Base-by-base conservation (phyloP, 768 basidiomycete genomes). In the Pleurotus djamor region DNA sequence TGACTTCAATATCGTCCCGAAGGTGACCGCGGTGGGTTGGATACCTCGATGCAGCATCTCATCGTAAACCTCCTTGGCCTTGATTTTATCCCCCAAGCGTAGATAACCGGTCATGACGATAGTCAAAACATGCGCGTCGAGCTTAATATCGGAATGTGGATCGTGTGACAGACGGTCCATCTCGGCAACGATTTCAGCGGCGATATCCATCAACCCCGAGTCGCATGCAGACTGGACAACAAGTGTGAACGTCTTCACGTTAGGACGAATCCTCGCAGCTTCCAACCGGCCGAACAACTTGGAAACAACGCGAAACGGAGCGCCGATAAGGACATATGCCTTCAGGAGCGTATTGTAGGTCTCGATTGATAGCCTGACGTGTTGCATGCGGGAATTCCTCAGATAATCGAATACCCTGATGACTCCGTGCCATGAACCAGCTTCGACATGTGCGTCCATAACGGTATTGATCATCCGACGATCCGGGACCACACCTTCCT, bases 181-280 rank as follows among this genome's bases (percentile, higher is more conserved):
- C 68, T 90, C 80, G 38, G 72, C 68, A 66, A 89, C 88, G 17
- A 96, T 75, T n/a, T 85, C 78, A 51, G 75, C 69, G 4, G 93
- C 94, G 6, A 82, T 69, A 10, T 76, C 73, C 80, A 94, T 84
- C 57, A 79, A 68, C 4, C 86, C 83, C 14, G 84, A 76, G 65
- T 94, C 90, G 67, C 90, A 89, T 9, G 94, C 90, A 0, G 90
- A 88, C 67, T 92, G 90, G 37, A 95, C 85, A 51, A 94, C 74
- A 48, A 91, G 75, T 1, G 89, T 79, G 69, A 89, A 96, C 0
- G 91, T 87, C 64, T 81, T 78, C 4, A 65, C 69, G 63, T 89
- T 82, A 0, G 92, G 89, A 41, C 77, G 76, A 13, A 88, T 67
- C 3, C 81, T 80, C 5, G 76, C 68, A 38, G 73, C 66, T 59